Percentiles rank a stretch among this genome's conserved stretches.
Conservation (phyloP, 352 stramenopile genomes). For the Saprolegnia diclina region DNA sequence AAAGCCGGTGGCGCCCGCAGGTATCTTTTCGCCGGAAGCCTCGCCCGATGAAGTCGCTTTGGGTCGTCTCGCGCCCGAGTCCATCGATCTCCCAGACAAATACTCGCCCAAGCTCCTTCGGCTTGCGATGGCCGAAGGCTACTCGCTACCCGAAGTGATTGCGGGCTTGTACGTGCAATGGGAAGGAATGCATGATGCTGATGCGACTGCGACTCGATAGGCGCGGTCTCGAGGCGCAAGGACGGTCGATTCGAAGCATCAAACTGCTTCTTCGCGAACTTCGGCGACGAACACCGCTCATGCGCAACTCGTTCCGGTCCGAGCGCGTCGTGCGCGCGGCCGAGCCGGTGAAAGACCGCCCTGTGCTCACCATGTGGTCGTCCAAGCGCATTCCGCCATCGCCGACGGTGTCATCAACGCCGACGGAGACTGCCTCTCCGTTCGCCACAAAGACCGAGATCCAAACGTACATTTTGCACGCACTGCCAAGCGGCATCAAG, state of each 20-base stretch:
- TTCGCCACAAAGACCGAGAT: neutral
- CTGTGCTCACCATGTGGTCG: neutral
- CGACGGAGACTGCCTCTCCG: neutral
- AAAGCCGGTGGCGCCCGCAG: neutral
- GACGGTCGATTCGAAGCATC: constrained; percentile 20
- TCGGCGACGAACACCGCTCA: constrained; percentile 11
- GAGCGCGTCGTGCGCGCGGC: constrained; percentile 4
- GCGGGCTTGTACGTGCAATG: neutral
- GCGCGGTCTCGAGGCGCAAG: constrained; percentile 15
- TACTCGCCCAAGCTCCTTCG: constrained; percentile 23
- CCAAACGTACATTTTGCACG: neutral
- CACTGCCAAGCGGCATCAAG: neutral
- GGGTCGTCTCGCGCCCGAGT: constrained; percentile 16
- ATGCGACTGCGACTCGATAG: too few species aligned
- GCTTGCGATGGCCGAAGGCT: constrained; percentile 24
- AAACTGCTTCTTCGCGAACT: constrained; percentile 17
- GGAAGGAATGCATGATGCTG: neutral
- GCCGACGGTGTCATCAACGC: neutral
- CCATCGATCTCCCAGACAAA: constrained; percentile 19
- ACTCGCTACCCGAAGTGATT: constrained; percentile 13
- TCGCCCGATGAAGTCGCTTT: constrained; percentile 11
- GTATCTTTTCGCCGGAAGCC: neutral
- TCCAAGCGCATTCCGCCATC: neutral
- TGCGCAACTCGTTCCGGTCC: constrained; percentile 21
- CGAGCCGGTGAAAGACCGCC: neutral